Percentiles rank a stretch among this genome's conserved stretches.
Conservation (phyloP, 768 basidiomycete genomes). For the Amanita exitialis region DNA sequence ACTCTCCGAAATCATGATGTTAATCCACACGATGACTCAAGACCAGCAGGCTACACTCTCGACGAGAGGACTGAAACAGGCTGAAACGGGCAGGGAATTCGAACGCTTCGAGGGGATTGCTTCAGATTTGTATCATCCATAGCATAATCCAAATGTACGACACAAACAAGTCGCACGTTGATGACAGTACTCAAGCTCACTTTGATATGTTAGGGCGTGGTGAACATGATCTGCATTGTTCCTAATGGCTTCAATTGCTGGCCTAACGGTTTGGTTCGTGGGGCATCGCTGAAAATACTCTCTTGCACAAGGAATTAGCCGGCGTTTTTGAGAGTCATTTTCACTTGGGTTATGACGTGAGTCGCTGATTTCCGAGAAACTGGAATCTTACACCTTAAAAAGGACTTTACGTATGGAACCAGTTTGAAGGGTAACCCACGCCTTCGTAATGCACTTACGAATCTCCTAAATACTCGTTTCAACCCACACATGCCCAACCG, state of each 20-base stretch:
- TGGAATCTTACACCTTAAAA: neutral
- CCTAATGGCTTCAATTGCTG: neutral
- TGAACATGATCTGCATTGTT: neutral
- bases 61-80: neutral
- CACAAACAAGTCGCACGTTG: neutral
- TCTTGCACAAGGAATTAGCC: constrained; percentile 10
- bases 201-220: neutral
- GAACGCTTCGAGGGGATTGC: neutral
- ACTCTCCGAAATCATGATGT: neutral
- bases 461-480: constrained; percentile 11
- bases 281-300: constrained; percentile 13
- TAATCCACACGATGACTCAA: neutral
- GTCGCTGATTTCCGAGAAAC: neutral
- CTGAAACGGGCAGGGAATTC: neutral
- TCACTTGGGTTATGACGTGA: constrained; percentile 5
- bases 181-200: neutral
- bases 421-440: constrained; percentile 7
- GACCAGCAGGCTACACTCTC: no score
- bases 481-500: constrained; percentile 4
- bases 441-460: constrained; percentile 8
- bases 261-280: neutral
- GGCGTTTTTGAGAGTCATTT: constrained; percentile 10
- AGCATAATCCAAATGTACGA: neutral
- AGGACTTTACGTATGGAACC: constrained; percentile 15
- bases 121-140: neutral